Evolutionary conservation across 2,329 filamentous ascomycete genomes (phyloP), one percentile per base, ranked within the genome.

Genomic region (Magnaporthiopsis incrustans): DNA sequence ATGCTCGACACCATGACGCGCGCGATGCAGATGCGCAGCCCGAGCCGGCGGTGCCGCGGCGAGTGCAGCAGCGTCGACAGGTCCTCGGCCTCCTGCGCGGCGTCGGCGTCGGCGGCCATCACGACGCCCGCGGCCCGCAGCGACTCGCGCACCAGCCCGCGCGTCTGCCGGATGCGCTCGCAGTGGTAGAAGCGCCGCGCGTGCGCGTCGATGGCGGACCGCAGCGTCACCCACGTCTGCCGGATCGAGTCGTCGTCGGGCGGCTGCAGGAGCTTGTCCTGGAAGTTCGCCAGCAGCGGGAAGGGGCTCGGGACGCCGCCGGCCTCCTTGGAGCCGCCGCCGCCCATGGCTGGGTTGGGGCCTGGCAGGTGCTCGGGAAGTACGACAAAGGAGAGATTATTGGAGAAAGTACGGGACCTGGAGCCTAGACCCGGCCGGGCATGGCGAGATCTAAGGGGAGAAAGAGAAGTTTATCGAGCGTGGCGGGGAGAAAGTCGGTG

Each of bases 1-100:
- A 64, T 64, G 59, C 59, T 61, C n/a, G 27, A 26, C 11, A 64
- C 59, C 63, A 64, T 61, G 56, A 61, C 59, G 30, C 63, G 57
- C 5, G 63, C 59, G 50, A 64, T 64, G 59, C 44, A 57, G 32
- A 64, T 61, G 18, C 63, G 59, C 30, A 64, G 59, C 15, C 63
- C 63, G 50, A 64, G 33, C 22, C 59, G 27, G 8, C 63, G 35
- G 50, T 64, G 59, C 12, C 27, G n/a, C 25, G 63, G 63, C 15
- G 63, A 56, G 50, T 61, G 59, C 50, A 64, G 63, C 25, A 64
- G 33, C 14, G 59, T 61, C 11, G 63, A 59, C 12, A 64, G 63
- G 59, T 64, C 63, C 22, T 64, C 63, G 2, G 53, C 50, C 30
- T 64, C 63, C 63, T 61, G 63, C 10, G 50, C 44, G 12, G 61